Evolutionary conservation across 2,329 filamentous ascomycete genomes (phyloP).

Genomic region (Daldinia sp.): DNA sequence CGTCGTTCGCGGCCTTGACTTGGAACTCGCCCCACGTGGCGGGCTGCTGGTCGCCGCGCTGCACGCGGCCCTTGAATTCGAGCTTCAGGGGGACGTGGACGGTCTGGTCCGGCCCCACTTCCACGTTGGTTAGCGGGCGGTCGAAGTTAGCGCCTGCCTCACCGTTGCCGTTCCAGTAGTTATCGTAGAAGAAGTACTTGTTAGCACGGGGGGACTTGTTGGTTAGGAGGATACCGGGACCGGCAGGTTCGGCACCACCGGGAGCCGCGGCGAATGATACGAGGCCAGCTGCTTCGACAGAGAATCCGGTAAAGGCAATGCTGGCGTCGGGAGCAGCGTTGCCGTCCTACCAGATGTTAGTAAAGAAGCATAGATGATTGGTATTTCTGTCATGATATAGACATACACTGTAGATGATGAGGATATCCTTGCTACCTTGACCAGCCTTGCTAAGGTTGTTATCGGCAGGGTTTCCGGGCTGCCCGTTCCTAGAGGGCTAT

Average conservation of each 20-base stretch:
- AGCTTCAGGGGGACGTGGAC: constrained; percentile 45
- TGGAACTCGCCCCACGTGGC: constrained; percentile 53
- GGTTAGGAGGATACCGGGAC: constrained; percentile 49
- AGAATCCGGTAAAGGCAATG: constrained; percentile 35
- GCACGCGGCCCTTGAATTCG: constrained; percentile 52
- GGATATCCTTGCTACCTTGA: constrained; percentile 51
- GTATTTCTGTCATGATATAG: neutral
- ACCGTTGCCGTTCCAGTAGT: constrained; percentile 53
- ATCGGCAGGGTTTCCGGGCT: neutral
- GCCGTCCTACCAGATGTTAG: constrained; percentile 24
- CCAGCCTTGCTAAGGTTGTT: constrained; percentile 46
- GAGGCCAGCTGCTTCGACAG: constrained; percentile 6
- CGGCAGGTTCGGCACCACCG: neutral
- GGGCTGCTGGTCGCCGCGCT: constrained; percentile 49
- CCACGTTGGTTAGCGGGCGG: constrained; percentile 48
- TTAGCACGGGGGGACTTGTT: constrained; percentile 48
- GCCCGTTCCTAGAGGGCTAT: constrained; percentile 39
- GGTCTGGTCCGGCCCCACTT: constrained; percentile 44
- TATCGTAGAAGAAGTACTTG: constrained; percentile 52
- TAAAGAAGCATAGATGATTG: neutral
- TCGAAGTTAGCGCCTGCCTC: constrained; percentile 52
- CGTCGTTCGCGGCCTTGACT: constrained; percentile 48
- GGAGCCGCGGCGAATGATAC: constrained; percentile 4
- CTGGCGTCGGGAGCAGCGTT: constrained; percentile 39
- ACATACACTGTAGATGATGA: constrained; percentile 51